Conservation (phyloP, 2,329 filamentous ascomycete genomes). For the Colletotrichum sp. region DNA sequence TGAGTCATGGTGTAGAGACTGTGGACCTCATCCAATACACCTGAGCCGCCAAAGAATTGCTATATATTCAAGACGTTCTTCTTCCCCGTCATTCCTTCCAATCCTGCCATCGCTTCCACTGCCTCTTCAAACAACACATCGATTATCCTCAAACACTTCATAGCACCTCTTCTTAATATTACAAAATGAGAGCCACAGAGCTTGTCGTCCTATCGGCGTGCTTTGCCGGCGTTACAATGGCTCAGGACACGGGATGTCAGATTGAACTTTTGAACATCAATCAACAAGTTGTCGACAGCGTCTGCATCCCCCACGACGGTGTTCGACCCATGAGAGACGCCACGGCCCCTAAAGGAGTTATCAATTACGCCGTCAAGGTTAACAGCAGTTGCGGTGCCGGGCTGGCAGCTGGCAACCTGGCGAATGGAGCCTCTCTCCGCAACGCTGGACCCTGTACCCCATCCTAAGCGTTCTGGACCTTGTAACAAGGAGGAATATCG, state of each 20-base stretch:
- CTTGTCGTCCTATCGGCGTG: neutral
- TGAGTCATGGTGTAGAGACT: neutral
- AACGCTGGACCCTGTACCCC: neutral
- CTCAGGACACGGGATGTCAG: neutral
- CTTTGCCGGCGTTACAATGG: neutral
- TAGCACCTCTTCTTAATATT: neutral
- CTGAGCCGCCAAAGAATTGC: neutral
- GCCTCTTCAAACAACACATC: neutral
- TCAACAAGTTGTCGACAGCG: neutral
- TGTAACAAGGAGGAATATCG: too few relatives aligned
- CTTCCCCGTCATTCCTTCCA: neutral
- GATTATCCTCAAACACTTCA: neutral
- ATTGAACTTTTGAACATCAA: neutral
- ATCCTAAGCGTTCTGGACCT: too few relatives aligned
- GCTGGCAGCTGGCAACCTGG: neutral
- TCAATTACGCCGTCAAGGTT: neutral
- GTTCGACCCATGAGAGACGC: neutral
- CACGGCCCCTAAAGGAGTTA: neutral
- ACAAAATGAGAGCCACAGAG: neutral
- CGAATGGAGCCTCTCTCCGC: neutral
- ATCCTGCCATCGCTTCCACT: neutral
- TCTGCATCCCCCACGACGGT: neutral
- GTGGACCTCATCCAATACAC: neutral
- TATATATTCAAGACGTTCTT: neutral
- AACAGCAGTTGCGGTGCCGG: neutral